Base-by-base conservation (phyloP, 768 basidiomycete genomes). In the Leucosporidium yakuticum region DNA sequence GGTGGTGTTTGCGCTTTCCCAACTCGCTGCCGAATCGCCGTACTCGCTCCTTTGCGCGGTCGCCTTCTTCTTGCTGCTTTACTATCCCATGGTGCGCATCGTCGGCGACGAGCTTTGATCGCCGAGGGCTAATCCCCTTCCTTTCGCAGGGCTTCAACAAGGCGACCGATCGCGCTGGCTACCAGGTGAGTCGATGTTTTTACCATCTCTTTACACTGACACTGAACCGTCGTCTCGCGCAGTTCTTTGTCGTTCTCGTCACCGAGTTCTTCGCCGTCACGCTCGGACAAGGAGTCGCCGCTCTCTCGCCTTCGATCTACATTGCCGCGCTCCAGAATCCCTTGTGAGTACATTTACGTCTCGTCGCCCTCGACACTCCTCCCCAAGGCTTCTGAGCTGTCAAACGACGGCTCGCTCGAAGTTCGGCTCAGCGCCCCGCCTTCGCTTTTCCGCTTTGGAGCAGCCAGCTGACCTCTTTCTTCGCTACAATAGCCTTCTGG, bases 1-100 rank as follows among this genome's bases (percentile, higher is more conserved):
- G 0, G 86, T 86, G 65, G 88, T 90, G 27, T 94, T 94, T 76
- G 88, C 90, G 27, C 83, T 89, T 47, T 86, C 87, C 3, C 91
- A 93, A 75, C 81, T 93, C 29, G 75, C 89, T 23, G 86, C 89
- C 50, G 91, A 94, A 77, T 82, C 89, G 61, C 91, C 90, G 0
- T 88, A 87, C 78, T 86, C 83, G 56, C 32, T 61, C 31, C 74
- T 89, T 21, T 90, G 88, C 70, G 87, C 83, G 19, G 74, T 85
- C 60, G 81, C 86, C 0, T 92, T 91, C 79, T 94, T 87, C 88
- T 84, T 88, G 67, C 61, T 77, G 2, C 27, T 53, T 31, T 51
- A 34, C 34, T 77, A 81, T 62, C 73, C 72, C 60, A 75, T 76
- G 50, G 77, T 44, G 14, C 39, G 39, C 14, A 12, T 6, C 12